phyloP scores from a whole-genome alignment of 1,284 basidiomycete species.

The Malassezia yamatoensis region DNA sequence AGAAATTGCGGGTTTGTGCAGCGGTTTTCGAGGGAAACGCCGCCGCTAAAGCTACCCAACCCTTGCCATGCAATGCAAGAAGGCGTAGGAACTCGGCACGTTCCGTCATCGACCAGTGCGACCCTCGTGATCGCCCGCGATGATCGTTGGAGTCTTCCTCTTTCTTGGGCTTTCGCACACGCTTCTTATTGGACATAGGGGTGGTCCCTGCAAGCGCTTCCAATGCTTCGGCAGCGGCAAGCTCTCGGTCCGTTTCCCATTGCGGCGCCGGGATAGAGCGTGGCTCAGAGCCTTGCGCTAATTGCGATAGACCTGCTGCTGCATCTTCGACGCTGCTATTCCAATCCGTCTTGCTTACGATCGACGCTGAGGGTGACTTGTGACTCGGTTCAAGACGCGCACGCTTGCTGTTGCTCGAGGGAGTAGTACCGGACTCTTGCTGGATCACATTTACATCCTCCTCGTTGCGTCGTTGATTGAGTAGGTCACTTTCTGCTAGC shows the following conservation, averaged over 20 bases:
- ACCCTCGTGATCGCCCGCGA: slow-evolving; percentile 22
- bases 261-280: no score
- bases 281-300: background rate
- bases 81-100: slow-evolving; percentile 57
- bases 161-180: background rate
- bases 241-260: slow-evolving; percentile 36
- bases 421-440: background rate
- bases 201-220: slow-evolving; percentile 39
- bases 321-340: background rate
- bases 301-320: background rate
- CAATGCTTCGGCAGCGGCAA: slow-evolving; percentile 49
- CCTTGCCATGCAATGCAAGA: slow-evolving; percentile 60
- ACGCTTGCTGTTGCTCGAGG: background rate
- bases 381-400: slow-evolving; percentile 2
- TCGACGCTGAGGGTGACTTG: background rate
- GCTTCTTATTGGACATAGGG: slow-evolving; percentile 6
- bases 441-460: background rate
- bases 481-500: background rate
- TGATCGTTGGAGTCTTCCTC: slow-evolving; percentile 4
- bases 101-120: slow-evolving; percentile 55
- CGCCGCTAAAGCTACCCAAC: slow-evolving; percentile 65
- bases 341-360: background rate
- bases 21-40: slow-evolving; percentile 69
- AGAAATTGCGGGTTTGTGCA: slow-evolving; percentile 64
- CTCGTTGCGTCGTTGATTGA: slow-evolving; percentile 1